Conservation (phyloP, 2,329 filamentous ascomycete species). For the Hortaea werneckii region DNA sequence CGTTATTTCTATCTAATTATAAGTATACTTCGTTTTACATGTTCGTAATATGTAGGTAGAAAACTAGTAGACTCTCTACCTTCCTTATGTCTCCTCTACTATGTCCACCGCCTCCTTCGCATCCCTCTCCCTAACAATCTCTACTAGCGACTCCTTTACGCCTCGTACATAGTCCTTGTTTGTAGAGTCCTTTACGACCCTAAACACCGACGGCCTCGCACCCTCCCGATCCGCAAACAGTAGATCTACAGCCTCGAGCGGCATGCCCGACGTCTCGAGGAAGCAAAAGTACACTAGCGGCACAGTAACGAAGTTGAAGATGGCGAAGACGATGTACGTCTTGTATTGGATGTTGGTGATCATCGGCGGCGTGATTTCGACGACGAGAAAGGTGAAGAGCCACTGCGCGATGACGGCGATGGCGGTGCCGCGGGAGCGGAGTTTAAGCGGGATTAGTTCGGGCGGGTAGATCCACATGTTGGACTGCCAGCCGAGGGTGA, state of each 20-base stretch:
- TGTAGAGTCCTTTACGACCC: constrained; percentile 1
- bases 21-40: no score
- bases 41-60: no score
- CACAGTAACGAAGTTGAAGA: constrained; percentile 4
- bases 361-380: constrained; percentile 51
- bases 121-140: no score
- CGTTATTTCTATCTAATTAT: no score
- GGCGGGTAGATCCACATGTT: constrained; percentile 48
- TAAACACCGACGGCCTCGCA: constrained; percentile 2
- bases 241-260: constrained; percentile 58
- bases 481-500: background rate
- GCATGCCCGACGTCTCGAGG: constrained; percentile 44
- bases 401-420: constrained; percentile 43
- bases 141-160: no score
- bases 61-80: no score
- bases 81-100: no score
- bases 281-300: constrained; percentile 46
- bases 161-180: constrained; percentile 1
- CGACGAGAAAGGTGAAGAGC: constrained; percentile 53
- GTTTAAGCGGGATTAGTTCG: constrained; percentile 40
- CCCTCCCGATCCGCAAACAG: constrained; percentile 39
- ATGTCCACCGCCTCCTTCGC: no score
- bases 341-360: constrained; percentile 46
- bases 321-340: constrained; percentile 39
- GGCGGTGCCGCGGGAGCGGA: constrained; percentile 22